Evolutionary conservation across 2,329 filamentous ascomycete genomes (phyloP), one percentile per base, ranked within the genome.

Genomic region (Aspergillus felis): DNA sequence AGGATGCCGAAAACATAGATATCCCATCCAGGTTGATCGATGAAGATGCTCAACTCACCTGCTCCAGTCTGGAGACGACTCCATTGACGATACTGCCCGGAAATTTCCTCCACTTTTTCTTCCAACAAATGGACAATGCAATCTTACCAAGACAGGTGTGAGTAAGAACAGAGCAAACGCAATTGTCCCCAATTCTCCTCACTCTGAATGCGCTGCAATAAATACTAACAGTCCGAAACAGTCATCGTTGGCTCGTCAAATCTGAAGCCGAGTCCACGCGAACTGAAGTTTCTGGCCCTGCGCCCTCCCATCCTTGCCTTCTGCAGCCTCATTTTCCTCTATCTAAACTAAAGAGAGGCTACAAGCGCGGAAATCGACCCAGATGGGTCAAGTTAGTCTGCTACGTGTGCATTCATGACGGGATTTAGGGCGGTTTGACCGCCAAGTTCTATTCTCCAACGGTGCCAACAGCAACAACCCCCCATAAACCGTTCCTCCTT

Each of bases 351-450:
- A 55, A 9, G 44, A 24, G 56, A 57, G 50, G 54, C 52, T 55
- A 58, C 51, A 61, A 59, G 59, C 59, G 61, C 61, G 54, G 54
- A 56, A 63, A 53, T 49, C 50, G 62, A 66, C 57, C 56, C 58
- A 64, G 61, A 60, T 64, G 61, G 62, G 59, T 63, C 54, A 57
- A 46, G 53, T 56, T 63, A 61, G 59, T 59, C 54, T 63, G 69
- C 70, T 71, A 74, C 71, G 71, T 74, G 71, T 67, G 68, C 70
- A 64, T 59, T 51, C 51, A 60, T 71, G 66, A 72, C 66, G 68
- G 68, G 68, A 62, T 60, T 59, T 56, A 20, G 53, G 32, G 50
- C 41, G 32, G 48, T 56, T 61, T 61, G 62, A 61, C 62, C 61
- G 58, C 61, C 58, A 61, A 54, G 56, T 50, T 57, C 54, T 54